Evolutionary conservation across 2,329 filamentous ascomycete genomes (phyloP), one percentile per base, ranked within the genome.

Genomic region (Dothideomycetes sp.): DNA sequence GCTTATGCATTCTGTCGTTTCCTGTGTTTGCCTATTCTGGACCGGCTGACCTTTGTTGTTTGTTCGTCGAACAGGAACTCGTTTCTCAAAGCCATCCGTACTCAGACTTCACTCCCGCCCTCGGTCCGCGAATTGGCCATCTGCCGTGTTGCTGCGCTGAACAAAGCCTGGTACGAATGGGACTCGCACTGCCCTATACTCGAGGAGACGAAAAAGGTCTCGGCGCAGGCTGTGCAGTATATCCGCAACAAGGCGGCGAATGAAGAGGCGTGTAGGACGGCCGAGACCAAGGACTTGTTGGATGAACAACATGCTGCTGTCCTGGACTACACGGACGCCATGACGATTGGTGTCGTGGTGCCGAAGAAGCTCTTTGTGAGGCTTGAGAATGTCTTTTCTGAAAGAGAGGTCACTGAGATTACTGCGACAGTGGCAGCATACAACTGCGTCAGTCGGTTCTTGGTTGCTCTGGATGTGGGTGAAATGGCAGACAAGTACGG

Each of bases 31-130:
- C 27, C 8, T n/a, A n/a, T n/a, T n/a, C n/a, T n/a, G n/a, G n/a
- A n/a, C n/a, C n/a, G n/a, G n/a, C n/a, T n/a, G n/a, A n/a, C n/a
- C n/a, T n/a, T n/a, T n/a, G n/a, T n/a, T n/a, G n/a, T n/a, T n/a
- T n/a, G n/a, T n/a, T 8, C 12, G 14, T 8, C 12, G 12, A 14
- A 3, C 8, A 33, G 31, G 31, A 84, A 82, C 63, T 62, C 66
- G 10, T 79, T 84, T 57, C 68, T 83, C 10, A 78, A 77, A 44
- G 55, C 56, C 34, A 60, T 62, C 34, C 55, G 59, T 31, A 53
- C 52, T 18, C 49, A 56, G 37, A 54, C 55, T 5, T 52, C 50
- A 19, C 50, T 59, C 17, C 33, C 33, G 9, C 47, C 47, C 14
- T 48, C 50, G 9, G 41, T 58, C 14, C 50, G 50, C 18, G 57